Base-by-base conservation (phyloP, 2,329 filamentous ascomycete genomes). In the Paracorniculantispora psalliotae region DNA sequence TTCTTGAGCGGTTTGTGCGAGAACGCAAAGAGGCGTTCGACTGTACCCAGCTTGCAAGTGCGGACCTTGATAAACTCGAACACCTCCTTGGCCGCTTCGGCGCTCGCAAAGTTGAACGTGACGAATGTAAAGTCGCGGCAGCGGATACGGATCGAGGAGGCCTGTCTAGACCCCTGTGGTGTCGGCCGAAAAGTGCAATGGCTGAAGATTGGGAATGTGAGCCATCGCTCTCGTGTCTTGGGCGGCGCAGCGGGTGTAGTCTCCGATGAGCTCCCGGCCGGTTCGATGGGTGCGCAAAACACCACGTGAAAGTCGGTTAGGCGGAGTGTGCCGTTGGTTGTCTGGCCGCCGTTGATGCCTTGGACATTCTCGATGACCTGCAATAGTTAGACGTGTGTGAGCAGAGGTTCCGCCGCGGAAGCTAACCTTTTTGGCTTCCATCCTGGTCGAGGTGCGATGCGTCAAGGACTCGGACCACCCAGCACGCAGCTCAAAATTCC, bases 111-210 rank as follows among this genome's bases (percentile, higher is more conserved):
- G 73, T 92, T 92, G 75, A 99, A 92, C 62, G 90, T 92, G 62
- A 96, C 86, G 73, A 92, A 96, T 51, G 86, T 93, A 72, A 99
- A 97, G 77, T 99, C 94, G 60, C 93, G 89, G 70, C 92, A 92
- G 56, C 92, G 87, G 62, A 99, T 78, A 55, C 93, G 88, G 69
- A 99, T 91, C 3, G 90, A 90, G 6, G 92, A 91, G 33, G 86
- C 82, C 62, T 91, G 83, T 53, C 85, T 83, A 60, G 89, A 88
- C 13, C 81, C 79, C 7, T 84, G 80, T 19, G 89, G 87, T 49
- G 87, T 86, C 28, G 91, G 89, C 61, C 91, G 85, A 64, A 93
- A 85, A 25, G 83, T 85, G 75, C 92, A 96, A 68, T 87, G 84
- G 43, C 84, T 84, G 67, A 99, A 91, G 74, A 97, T 92, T 25